Conservation (phyloP, 148 eudicot genomes). For the Camellia lanceoleosa region DNA sequence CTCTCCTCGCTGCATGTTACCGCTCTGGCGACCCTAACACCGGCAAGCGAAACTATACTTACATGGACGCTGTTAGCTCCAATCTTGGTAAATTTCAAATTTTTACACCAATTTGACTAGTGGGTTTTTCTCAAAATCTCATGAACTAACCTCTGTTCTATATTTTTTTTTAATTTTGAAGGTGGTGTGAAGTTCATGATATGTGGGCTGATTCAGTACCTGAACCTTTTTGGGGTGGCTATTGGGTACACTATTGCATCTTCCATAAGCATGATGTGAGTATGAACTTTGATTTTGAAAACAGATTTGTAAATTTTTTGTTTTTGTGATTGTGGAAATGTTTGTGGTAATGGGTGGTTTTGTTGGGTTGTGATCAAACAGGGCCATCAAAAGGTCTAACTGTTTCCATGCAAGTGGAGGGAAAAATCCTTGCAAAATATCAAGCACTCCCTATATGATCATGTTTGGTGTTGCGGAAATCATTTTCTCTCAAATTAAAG, state of each 20-base stretch:
- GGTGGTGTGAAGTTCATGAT: constrained; percentile 60
- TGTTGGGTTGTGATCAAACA: constrained; percentile 22
- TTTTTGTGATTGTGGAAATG: not conserved
- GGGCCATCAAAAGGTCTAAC: constrained; percentile 70
- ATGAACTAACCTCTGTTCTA: not conserved
- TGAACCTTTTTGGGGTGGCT: constrained; percentile 67
- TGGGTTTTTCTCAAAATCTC: not conserved
- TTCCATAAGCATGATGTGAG: constrained; percentile 71
- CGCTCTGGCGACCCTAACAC: constrained; percentile 61
- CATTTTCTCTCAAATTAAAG: constrained; percentile 69
- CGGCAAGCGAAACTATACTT: constrained; percentile 80
- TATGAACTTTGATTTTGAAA: not conserved
- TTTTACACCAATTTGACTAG: not conserved
- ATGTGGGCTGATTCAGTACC: constrained; percentile 59
- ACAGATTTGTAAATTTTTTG: not conserved
- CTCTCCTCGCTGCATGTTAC: constrained; percentile 63
- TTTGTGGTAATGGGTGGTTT: not conserved
- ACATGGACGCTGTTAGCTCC: constrained; percentile 75
- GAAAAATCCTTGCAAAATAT: constrained; percentile 42
- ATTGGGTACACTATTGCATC: constrained; percentile 80
- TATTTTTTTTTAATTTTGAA: constrained; percentile 8
- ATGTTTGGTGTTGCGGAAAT: constrained; percentile 57
- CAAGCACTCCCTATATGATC: constrained; percentile 75
- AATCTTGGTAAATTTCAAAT: constrained; percentile 48
- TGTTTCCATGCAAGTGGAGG: constrained; percentile 62